A percentile compares a stretch with the other conserved stretches of the same genome.
These are phyloP conservation scores for Sarcodon aspratus DNA, from an alignment of 768 basidiomycete genomes.

Conservation along the genomic window DNA sequence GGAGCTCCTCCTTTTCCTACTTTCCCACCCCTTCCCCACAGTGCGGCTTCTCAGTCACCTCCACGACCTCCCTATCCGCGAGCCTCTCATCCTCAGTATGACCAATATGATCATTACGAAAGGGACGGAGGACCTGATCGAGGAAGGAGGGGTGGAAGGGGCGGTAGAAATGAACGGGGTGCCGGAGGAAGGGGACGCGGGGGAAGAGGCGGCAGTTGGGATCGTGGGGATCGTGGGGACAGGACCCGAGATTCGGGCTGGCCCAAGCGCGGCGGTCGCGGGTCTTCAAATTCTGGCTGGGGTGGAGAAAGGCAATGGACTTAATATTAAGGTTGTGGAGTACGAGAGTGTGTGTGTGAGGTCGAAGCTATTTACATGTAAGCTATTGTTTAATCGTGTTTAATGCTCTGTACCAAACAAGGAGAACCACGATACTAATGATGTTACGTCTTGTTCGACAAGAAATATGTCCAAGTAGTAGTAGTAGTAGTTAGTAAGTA, in stretches of 20 bases:
- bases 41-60: slow-evolving; percentile 11
- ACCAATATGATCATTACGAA: slow-evolving; percentile 9
- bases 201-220: slow-evolving; percentile 18
- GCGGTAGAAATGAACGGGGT: slow-evolving; percentile 16
- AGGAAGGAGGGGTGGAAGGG: slow-evolving; percentile 7
- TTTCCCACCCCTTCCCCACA: slow-evolving; percentile 5
- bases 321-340: too few species aligned
- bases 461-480: too few species aligned
- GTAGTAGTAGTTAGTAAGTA: too few species aligned
- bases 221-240: slow-evolving; percentile 16
- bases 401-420: too few species aligned
- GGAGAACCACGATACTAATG: too few species aligned
- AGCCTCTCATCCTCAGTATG: slow-evolving; percentile 13
- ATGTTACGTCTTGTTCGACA: too few species aligned
- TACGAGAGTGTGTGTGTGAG: too few species aligned
- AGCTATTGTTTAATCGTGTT: too few species aligned
- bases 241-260: slow-evolving; percentile 46
- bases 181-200: slow-evolving; percentile 19
- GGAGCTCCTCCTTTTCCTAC: slow-evolving; percentile 12
- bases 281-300: slow-evolving; percentile 5
- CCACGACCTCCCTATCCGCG: slow-evolving; percentile 12
- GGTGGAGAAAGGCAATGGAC: neutral
- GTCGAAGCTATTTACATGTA: too few species aligned
- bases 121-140: slow-evolving; percentile 4
- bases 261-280: slow-evolving; percentile 30